Evolutionary conservation across 2,329 filamentous ascomycete species (phyloP).

Genomic region (Neurospora crassa): DNA sequence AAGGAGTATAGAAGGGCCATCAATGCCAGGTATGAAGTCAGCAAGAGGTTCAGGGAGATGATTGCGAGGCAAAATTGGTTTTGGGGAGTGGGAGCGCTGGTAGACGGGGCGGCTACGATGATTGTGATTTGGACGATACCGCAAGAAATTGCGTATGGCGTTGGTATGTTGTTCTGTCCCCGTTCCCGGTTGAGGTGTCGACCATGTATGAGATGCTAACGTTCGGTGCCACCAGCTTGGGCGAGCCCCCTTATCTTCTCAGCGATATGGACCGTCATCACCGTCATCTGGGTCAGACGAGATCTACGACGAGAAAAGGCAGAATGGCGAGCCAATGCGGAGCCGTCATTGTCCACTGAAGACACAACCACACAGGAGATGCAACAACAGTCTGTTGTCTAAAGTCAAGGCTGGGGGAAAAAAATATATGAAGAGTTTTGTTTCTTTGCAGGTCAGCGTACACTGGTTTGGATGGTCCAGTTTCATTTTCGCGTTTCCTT

Average conservation of each 20-base stretch:
- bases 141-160: constrained; percentile 35
- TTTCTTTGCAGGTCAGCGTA: background rate
- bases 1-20: constrained; percentile 41
- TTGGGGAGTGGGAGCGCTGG: constrained; percentile 43
- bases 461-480: background rate
- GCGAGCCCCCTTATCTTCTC: constrained; percentile 16
- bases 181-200: background rate
- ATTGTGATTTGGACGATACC: constrained; percentile 38
- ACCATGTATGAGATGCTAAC: background rate
- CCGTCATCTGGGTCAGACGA: constrained; percentile 13
- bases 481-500: background rate
- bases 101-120: constrained; percentile 35
- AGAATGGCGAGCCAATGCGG: constrained; percentile 14
- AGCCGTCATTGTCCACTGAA: background rate
- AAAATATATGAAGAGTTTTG: background rate
- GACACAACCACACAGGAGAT: background rate
- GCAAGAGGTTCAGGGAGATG: constrained; percentile 43
- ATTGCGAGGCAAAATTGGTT: constrained; percentile 45
- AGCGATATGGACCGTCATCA: constrained; percentile 12
- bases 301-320: constrained; percentile 15
- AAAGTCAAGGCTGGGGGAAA: background rate
- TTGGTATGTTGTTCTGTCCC: constrained; percentile 21
- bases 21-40: constrained; percentile 41
- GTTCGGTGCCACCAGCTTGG: constrained; percentile 12
- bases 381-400: background rate